phyloP scores from a whole-genome alignment of 169 alveolate genomes.

The Eimeria falciformis region DNA sequence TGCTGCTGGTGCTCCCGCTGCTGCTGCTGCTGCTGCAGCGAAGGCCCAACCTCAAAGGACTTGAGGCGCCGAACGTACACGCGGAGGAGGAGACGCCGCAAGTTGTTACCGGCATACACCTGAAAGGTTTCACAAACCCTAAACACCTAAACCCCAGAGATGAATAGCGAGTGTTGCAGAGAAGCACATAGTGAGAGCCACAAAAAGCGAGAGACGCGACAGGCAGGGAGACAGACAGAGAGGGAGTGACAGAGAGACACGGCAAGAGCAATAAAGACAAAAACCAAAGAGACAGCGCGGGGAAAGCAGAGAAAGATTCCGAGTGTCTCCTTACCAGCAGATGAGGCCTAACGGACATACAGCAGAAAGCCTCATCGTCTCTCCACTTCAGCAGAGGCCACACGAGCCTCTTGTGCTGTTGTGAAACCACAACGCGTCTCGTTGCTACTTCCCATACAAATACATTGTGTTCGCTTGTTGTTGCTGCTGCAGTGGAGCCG shows the following conservation, averaged over 20 bases:
- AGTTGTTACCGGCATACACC: conserved; percentile 62
- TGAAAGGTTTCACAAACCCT: background rate
- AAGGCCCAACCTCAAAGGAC: conserved; percentile 61
- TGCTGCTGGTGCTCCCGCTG: conserved; percentile 45
- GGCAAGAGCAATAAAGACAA: background rate
- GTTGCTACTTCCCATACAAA: conserved; percentile 71
- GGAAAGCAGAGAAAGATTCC: background rate
- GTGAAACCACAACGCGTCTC: conserved; percentile 32
- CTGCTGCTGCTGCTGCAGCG: conserved; percentile 32
- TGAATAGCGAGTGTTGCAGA: background rate
- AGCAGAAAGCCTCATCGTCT: conserved; percentile 76
- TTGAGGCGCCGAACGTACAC: conserved; percentile 59
- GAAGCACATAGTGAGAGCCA: background rate
- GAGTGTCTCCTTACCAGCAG: conserved; percentile 18
- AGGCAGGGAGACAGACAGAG: background rate
- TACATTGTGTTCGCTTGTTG: conserved; percentile 68
- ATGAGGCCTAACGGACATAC: conserved; percentile 51
- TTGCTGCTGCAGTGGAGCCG: background rate
- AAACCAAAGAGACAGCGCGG: background rate
- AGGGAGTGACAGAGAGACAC: background rate
- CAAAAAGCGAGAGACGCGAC: background rate
- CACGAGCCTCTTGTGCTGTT: conserved; percentile 60
- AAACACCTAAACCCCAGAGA: background rate
- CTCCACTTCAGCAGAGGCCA: conserved; percentile 79
- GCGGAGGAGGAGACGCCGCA: conserved; percentile 35